These are phyloP conservation scores for Backusella liffmaniae DNA, from an alignment of 192 early-diverging fungal genomes.

Conservation along the genomic window DNA sequence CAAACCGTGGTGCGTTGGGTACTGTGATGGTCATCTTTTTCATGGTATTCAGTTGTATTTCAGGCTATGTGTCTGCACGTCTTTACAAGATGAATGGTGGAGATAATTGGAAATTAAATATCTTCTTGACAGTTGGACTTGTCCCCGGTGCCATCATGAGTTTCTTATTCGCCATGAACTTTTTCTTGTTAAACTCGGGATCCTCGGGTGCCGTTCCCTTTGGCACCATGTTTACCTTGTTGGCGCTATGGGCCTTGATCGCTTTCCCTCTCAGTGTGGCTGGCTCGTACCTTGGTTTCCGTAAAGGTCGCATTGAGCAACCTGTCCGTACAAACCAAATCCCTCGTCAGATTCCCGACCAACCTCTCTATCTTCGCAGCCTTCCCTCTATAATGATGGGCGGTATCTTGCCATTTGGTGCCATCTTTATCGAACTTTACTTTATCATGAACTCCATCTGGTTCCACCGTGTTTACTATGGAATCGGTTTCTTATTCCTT, in stretches of 20 bases:
- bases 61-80: conserved; percentile 89
- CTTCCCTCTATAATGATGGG: conserved; percentile 72
- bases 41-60: conserved; percentile 81
- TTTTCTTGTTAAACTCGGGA: conserved; percentile 74
- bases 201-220: conserved; percentile 92
- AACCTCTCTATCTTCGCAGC: conserved; percentile 79
- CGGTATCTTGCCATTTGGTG: conserved; percentile 89
- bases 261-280: conserved; percentile 83
- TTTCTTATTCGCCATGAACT: conserved; percentile 75
- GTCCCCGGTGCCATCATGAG: conserved; percentile 70
- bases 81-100: conserved; percentile 97
- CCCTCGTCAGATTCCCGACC: conserved; percentile 90
- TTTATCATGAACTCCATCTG: conserved; percentile 96
- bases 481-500: conserved; percentile 89
- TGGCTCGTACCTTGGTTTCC: conserved; percentile 75
- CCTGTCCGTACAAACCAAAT: conserved; percentile 92
- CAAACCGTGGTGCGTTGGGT: conserved; percentile 85
- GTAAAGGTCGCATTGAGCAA: conserved; percentile 64
- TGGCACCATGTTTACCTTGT: conserved; percentile 82
- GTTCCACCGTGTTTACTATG: conserved; percentile 92
- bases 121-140: conserved; percentile 77
- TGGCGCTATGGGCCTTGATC: conserved; percentile 77
- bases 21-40: conserved; percentile 95
- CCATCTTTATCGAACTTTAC: conserved; percentile 96
- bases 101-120: conserved; percentile 82